Percentiles rank a stretch among this genome's conserved stretches.
Evolutionary conservation across 345 rosid species (phyloP).

Genomic region (Hypericum androsaemum): DNA sequence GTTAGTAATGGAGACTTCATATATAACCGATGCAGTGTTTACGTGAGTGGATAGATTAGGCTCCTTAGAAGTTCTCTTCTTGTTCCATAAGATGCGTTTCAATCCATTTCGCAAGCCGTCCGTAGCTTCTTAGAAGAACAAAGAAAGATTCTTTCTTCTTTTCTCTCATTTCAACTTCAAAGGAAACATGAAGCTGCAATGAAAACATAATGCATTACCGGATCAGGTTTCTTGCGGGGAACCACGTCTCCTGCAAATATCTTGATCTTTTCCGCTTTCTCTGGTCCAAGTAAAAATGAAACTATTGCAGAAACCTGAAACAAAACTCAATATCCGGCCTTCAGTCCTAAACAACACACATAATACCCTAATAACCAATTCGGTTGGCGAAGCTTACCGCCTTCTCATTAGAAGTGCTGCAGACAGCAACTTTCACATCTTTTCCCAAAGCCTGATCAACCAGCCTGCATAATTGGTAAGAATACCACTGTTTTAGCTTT

Average conservation of each 20-base stretch:
- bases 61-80: no score
- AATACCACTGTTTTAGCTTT: neutral
- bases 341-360: slow-evolving; percentile 5
- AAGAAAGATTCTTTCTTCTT: no score
- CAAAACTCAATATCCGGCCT: neutral
- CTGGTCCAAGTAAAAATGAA: slow-evolving; percentile 80
- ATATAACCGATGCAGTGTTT: neutral
- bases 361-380: slow-evolving; percentile 28
- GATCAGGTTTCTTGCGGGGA: slow-evolving; percentile 89
- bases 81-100: no score
- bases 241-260: slow-evolving; percentile 94
- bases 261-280: slow-evolving; percentile 72
- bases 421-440: slow-evolving; percentile 82
- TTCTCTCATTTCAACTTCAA: neutral
- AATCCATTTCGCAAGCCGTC: no score
- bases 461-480: slow-evolving; percentile 37
- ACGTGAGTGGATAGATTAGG: no score
- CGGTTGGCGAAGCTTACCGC: slow-evolving; percentile 82
- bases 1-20: neutral
- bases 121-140: no score
- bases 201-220: slow-evolving; percentile 24
- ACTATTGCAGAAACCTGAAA: slow-evolving; percentile 88
- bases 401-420: slow-evolving; percentile 97
- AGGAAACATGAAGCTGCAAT: neutral
- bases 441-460: slow-evolving; percentile 79